Percentiles rank a stretch among this genome's conserved stretches.
Evolutionary conservation across 306 rosid species (phyloP).

Genomic region (Vicia sativa): DNA sequence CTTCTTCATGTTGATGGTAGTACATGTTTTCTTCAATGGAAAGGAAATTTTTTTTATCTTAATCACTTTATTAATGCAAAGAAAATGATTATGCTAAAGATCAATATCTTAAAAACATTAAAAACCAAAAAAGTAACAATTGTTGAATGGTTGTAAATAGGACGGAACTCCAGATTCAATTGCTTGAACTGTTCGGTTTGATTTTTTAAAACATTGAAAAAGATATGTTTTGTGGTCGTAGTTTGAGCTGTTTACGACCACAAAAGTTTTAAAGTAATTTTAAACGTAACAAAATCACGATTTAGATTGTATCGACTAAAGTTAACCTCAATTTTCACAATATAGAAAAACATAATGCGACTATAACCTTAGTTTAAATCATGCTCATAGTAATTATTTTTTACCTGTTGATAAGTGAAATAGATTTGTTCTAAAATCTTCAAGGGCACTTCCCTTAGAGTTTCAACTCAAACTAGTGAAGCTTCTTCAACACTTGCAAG

Average conservation of each 20-base stretch:
- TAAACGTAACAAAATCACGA: neutral
- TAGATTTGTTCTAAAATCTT: conserved; percentile 37
- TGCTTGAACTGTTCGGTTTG: neutral
- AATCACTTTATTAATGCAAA: too few relatives aligned
- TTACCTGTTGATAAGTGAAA: conserved; percentile 42
- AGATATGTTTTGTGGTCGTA: neutral
- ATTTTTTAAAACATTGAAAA: neutral
- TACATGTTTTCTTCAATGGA: conserved; percentile 49
- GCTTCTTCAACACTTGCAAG: conserved; percentile 28
- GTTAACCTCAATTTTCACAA: neutral
- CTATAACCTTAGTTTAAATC: neutral
- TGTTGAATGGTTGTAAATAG: neutral
- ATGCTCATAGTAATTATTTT: neutral
- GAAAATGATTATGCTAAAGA: conserved; percentile 31
- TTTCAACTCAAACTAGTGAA: conserved; percentile 38
- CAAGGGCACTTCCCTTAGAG: conserved; percentile 12
- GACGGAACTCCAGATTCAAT: neutral
- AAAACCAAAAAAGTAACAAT: neutral
- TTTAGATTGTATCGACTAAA: neutral
- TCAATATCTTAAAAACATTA: neutral
- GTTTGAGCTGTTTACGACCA: neutral
- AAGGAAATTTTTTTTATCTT: neutral
- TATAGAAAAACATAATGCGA: neutral
- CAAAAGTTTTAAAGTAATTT: neutral
- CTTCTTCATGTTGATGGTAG: conserved; percentile 59